Base-by-base conservation (phyloP, 108 stramenopile genomes). In the Cyclotella atomus region DNA sequence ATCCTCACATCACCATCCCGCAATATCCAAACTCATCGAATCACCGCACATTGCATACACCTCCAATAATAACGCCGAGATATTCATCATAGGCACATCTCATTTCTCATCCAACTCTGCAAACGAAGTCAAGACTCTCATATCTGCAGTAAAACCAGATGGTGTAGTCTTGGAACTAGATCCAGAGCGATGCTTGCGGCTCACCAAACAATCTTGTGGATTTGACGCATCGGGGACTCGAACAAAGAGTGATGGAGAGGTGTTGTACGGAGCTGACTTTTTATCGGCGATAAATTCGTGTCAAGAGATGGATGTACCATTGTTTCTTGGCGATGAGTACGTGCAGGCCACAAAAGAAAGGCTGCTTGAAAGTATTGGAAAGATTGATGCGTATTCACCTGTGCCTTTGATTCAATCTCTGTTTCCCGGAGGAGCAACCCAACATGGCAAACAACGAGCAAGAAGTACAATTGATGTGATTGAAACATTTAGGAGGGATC, bases 321-420 rank as follows among this genome's bases (percentile, higher is more conserved):
- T 86, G 15, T 86, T 86, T 74, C 43, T 84, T 10, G 85, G 85
- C 14, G 85, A 86, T 67, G 85, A 86, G 72, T 84, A 81, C 63
- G 60, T 71, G 0, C 71, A 77, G 35, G 85, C 84, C 49, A 86
- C 85, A 1, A 65, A 59, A 73, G 35, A 35, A 16, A 62, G 85
- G 38, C 70, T 86, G 6, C 3, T 69, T 12, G 28, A 71, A 20
- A 44, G 70, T 44, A 8, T 82, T 30, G 28, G 81, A 34, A 53
- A 68, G 52, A 25, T 52, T 3, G 54, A 71, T 17, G 76, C 85
- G 2, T 86, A 86, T 65, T 81, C 76, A 21, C 80, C 85, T 29
- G 20, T 14, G 20, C 54, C 80, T 17, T 66, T 82, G 45, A 2
- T 61, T 19, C 53, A 41, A 8, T 68, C 80, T 15, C 25, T 86